These are phyloP conservation scores for Asterella californica DNA, from an alignment of 225 moss, liverwort and hornwort species.

Conservation along the genomic window DNA sequence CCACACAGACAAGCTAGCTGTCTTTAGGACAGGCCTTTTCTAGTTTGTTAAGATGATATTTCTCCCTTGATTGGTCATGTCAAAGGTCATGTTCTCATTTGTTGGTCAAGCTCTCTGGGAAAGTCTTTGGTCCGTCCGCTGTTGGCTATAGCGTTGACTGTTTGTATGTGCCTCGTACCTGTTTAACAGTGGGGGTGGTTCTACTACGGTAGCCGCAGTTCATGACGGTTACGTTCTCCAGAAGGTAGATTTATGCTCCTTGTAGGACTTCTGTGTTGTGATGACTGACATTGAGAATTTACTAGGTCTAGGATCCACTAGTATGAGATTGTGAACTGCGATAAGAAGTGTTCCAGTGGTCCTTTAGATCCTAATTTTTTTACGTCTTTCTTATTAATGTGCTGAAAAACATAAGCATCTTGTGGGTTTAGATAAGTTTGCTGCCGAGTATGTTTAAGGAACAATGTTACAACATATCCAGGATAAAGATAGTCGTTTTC, in stretches of 20 bases:
- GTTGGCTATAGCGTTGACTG: not conserved
- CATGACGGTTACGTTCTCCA: conserved; percentile 97
- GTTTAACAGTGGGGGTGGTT: conserved; percentile 67
- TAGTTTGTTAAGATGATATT: not conserved
- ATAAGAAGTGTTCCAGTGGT: too few relatives aligned
- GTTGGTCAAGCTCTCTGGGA: not conserved
- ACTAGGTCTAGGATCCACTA: not conserved
- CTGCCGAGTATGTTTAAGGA: not conserved
- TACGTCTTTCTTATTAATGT: too few relatives aligned
- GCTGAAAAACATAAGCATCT: too few relatives aligned
- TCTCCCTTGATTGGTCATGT: not conserved
- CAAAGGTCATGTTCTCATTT: not conserved
- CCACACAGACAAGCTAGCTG: too few relatives aligned
- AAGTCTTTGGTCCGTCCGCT: not conserved
- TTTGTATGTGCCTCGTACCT: not conserved
- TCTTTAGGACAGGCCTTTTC: too few relatives aligned
- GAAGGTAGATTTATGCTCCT: conserved; percentile 48
- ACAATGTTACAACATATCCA: not conserved
- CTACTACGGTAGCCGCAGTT: conserved; percentile 87
- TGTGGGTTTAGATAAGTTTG: not conserved
- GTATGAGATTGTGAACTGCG: not conserved
- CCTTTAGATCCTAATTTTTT: too few relatives aligned
- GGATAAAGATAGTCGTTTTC: not conserved
- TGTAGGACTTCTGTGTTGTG: not conserved
- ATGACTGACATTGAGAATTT: not conserved